These are phyloP conservation scores for Yueomyces sp. DNA, from an alignment of 805 yeast genomes.

Conservation along the genomic window DNA sequence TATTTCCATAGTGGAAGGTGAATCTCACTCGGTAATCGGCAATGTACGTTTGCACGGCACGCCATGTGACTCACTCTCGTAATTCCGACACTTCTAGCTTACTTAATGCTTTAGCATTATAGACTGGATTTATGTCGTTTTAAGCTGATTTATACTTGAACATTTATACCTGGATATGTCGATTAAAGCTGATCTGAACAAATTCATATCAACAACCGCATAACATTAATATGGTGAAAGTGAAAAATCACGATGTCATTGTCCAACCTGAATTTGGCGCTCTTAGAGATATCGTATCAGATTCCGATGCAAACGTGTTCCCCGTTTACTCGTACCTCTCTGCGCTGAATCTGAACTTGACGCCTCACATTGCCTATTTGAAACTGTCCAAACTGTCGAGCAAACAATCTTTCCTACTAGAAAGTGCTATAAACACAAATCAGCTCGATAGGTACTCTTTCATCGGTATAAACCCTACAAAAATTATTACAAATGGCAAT, in stretches of 20 bases:
- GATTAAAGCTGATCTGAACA: no score
- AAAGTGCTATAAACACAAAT: slow-evolving; percentile 82
- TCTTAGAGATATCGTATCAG: slow-evolving; percentile 29
- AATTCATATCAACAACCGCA: not conserved
- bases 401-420: slow-evolving; percentile 68
- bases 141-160: not conserved
- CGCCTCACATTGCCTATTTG: slow-evolving; percentile 84
- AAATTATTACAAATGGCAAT: slow-evolving; percentile 36
- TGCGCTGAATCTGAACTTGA: slow-evolving; percentile 50
- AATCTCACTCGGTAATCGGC: no score
- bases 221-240: not conserved
- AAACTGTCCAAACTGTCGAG: slow-evolving; percentile 57
- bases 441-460: slow-evolving; percentile 83
- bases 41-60: no score
- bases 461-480: slow-evolving; percentile 76
- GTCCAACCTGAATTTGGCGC: slow-evolving; percentile 41
- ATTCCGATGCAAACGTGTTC: slow-evolving; percentile 51
- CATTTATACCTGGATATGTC: no score
- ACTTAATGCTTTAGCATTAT: no score
- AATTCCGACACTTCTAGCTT: no score
- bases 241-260: slow-evolving; percentile 4
- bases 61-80: no score
- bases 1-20: no score
- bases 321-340: slow-evolving; percentile 68
- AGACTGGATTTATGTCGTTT: not conserved